Evolutionary conservation across 768 basidiomycete genomes (phyloP).

Genomic region (Boletus tomentosulus): DNA sequence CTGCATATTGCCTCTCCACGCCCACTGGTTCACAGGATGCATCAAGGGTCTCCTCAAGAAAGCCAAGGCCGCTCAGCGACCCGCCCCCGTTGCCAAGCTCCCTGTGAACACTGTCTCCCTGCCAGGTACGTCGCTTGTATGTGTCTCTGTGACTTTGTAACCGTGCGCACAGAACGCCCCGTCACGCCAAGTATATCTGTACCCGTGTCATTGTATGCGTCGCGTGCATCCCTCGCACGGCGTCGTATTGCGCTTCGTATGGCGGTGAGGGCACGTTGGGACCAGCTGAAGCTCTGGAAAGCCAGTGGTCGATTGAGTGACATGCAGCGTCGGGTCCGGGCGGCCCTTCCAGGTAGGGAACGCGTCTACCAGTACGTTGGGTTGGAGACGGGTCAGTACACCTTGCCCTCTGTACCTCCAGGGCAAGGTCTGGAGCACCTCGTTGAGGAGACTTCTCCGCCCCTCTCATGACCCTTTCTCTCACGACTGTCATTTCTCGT

Average conservation of each 20-base stretch:
- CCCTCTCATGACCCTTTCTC: conserved; percentile 10
- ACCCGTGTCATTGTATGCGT: conserved; percentile 4
- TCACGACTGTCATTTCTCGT: conserved; percentile 6
- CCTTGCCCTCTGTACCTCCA: background rate
- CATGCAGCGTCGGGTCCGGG: conserved; percentile 28
- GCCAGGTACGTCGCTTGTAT: conserved; percentile 7
- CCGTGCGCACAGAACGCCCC: conserved; percentile 13
- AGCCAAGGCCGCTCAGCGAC: conserved; percentile 5
- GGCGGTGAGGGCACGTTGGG: conserved; percentile 27
- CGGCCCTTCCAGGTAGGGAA: conserved; percentile 24
- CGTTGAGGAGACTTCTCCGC: background rate
- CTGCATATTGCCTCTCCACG: conserved; percentile 46
- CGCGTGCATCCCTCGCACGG: conserved; percentile 24
- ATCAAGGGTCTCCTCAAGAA: conserved; percentile 44
- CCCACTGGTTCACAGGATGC: conserved; percentile 50
- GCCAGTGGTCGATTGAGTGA: conserved; percentile 25
- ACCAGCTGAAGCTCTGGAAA: conserved; percentile 25
- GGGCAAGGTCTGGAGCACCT: background rate
- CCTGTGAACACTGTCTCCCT: background rate
- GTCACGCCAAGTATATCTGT: conserved; percentile 6
- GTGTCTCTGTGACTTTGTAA: background rate
- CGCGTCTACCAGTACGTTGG: conserved; percentile 33
- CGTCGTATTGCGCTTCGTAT: conserved; percentile 27
- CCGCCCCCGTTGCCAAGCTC: conserved; percentile 1
- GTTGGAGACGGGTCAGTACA: conserved; percentile 3